phyloP scores from a whole-genome alignment of 768 basidiomycete genomes.

The Nevesoporus exiguus region DNA sequence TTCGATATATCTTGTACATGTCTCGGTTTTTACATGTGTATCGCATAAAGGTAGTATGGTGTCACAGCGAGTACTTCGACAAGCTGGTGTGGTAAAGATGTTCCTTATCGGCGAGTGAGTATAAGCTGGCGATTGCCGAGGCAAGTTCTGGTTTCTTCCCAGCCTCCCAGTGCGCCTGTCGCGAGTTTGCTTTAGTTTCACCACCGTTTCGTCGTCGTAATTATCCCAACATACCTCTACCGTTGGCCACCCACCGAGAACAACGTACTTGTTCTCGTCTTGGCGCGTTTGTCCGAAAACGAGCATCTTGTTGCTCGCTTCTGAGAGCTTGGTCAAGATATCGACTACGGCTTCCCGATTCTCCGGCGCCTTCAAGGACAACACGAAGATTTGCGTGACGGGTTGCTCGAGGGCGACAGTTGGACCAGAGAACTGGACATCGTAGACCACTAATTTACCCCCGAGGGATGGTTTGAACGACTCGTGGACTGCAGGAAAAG shows the following conservation, averaged over 20 bases:
- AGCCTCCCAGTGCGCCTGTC: slow-evolving; percentile 17
- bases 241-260: slow-evolving; percentile 20
- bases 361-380: slow-evolving; percentile 22
- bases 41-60: not conserved
- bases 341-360: slow-evolving; percentile 17
- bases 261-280: slow-evolving; percentile 20
- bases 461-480: not conserved
- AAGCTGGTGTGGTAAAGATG: slow-evolving; percentile 14
- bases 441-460: slow-evolving; percentile 12
- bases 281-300: slow-evolving; percentile 21
- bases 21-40: not conserved
- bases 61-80: not conserved
- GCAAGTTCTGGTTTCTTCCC: slow-evolving; percentile 6
- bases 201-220: not conserved
- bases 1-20: not conserved
- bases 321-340: slow-evolving; percentile 9
- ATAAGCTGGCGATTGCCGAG: slow-evolving; percentile 4
- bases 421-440: slow-evolving; percentile 19
- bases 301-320: slow-evolving; percentile 7
- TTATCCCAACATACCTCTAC: slow-evolving; percentile 21
- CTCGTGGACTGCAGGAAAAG: not conserved
- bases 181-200: not conserved
- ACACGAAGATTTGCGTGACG: slow-evolving; percentile 20
- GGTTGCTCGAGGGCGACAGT: slow-evolving; percentile 18
- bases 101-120: slow-evolving; percentile 14